phyloP scores from a whole-genome alignment of 345 rosid species.

The Turritis glabra region DNA sequence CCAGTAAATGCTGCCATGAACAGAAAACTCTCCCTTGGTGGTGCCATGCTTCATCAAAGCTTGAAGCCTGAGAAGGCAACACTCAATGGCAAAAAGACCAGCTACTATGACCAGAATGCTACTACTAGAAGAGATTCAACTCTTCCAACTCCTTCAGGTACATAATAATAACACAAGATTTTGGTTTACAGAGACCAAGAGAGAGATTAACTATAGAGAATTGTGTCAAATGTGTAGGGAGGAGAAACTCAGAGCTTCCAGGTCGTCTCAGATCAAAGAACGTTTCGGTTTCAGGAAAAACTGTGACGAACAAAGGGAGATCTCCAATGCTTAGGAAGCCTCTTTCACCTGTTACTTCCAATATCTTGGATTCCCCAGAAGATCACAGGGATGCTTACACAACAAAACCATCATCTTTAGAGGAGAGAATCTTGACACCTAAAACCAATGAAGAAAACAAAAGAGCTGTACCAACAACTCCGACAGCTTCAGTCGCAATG shows the following conservation, averaged over 20 bases:
- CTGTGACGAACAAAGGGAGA: slow-evolving; percentile 24
- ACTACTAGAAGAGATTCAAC: slow-evolving; percentile 36
- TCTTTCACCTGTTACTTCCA: slow-evolving; percentile 63
- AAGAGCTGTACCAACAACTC: slow-evolving; percentile 50
- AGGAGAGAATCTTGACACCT: slow-evolving; percentile 30
- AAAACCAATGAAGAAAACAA: slow-evolving; percentile 40
- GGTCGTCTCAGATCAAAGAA: slow-evolving; percentile 48
- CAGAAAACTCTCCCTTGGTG: slow-evolving; percentile 64
- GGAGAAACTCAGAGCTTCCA: slow-evolving; percentile 57
- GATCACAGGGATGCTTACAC: slow-evolving; percentile 39
- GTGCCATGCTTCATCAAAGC: slow-evolving; percentile 60
- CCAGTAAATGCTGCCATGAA: slow-evolving; percentile 41
- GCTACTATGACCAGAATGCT: slow-evolving; percentile 38
- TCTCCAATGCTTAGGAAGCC: slow-evolving; percentile 50
- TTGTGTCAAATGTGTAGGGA: slow-evolving; percentile 42
- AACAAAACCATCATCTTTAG: slow-evolving; percentile 26
- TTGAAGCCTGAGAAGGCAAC: slow-evolving; percentile 47
- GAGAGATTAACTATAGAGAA: neutral
- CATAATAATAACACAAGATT: neutral
- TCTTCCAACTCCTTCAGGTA: slow-evolving; percentile 31
- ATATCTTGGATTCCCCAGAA: slow-evolving; percentile 49
- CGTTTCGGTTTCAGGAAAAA: slow-evolving; percentile 34
- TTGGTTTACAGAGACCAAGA: neutral
- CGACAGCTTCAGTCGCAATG: slow-evolving; percentile 62
- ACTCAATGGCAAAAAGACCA: slow-evolving; percentile 37